Conservation (phyloP, 805 yeast genomes). For the Torulaspora maleeae region DNA sequence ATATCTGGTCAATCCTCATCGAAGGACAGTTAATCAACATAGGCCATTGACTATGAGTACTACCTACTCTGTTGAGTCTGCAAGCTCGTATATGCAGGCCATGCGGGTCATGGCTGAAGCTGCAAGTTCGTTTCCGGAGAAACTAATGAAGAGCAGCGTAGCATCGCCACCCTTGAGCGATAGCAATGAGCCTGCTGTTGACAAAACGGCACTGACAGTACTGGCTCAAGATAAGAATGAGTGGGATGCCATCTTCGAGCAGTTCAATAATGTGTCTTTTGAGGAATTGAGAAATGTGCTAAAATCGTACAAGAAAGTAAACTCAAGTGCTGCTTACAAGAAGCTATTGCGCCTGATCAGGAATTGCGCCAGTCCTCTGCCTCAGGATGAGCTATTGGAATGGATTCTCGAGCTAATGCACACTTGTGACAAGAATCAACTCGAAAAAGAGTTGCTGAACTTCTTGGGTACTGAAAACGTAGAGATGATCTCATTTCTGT, state of each 20-base stretch:
- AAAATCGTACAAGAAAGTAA: constrained; percentile 14
- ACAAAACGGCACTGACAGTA: constrained; percentile 29
- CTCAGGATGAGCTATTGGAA: constrained; percentile 33
- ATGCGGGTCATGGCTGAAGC: constrained; percentile 65
- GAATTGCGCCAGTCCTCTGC: constrained; percentile 28
- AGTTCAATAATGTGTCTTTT: constrained; percentile 32
- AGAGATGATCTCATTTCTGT: constrained; percentile 57
- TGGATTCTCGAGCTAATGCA: constrained; percentile 29
- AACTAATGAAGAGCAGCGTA: constrained; percentile 7
- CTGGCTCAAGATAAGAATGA: constrained; percentile 39
- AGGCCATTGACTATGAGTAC: constrained; percentile 39
- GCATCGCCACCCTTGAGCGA: constrained; percentile 23
- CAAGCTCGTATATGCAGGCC: constrained; percentile 73
- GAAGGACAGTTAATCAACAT: neutral
- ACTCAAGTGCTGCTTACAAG: constrained; percentile 15
- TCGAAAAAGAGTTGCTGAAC: constrained; percentile 73
- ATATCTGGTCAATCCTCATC: neutral
- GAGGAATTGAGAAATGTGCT: constrained; percentile 22
- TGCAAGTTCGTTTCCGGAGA: constrained; percentile 34
- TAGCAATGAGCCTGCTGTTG: constrained; percentile 32
- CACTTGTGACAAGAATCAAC: constrained; percentile 47
- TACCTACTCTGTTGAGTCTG: constrained; percentile 54
- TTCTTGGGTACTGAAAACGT: constrained; percentile 81
- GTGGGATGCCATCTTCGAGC: constrained; percentile 38
- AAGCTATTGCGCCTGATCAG: constrained; percentile 18